Evolutionary conservation across 2,329 filamentous ascomycete species (phyloP), one percentile per base, ranked within the genome.

Genomic region (Trichoderma atrobrunneum): DNA sequence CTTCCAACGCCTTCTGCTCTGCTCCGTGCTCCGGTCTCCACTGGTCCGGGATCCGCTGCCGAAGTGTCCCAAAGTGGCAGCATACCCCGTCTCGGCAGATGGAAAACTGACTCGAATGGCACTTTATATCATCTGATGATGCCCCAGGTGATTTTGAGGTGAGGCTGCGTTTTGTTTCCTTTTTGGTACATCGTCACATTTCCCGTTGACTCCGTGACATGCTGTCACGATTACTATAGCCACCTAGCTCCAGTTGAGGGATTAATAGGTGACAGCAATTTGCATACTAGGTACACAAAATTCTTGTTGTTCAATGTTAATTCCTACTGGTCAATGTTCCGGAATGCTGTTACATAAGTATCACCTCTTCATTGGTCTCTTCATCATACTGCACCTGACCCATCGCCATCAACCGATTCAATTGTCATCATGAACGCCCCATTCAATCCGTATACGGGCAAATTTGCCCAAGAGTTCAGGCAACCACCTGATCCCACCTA

Each of bases 41-140:
- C 66, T 28, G 32, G 51, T 6, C 66, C 57, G 66, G 66, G 28
- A 34, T 51, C 39, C 57, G 43, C 51, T 51, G 11, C 36, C 65
- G 39, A 70, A 36, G 26, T 11, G 16, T 70, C 66, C 66, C 57
- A 70, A 70, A 51, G 28, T 21, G 66, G 66, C 28, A 54, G 39
- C 66, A 70, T 54, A 70, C 28, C 28, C 66, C 66, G 66, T 16
- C 1, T 36, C 39, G 57, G 36, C 36, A 61, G 56, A 54, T 62
- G 21, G 28, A 28, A 60, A n/a, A 51, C 12, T 51, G 43, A 32
- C 16, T 67, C n/a, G 21, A 18, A 21, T 11, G 21, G 34, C 18
- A 32, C 12, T 32, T 7, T 39, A 30, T 24, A 39, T 59, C 18
- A 11, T 59, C 21, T 66, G 21, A n/a, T 3, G 36, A 21, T 51